These are phyloP conservation scores for Metarhizium album DNA, from an alignment of 2,329 filamentous ascomycete genomes.

Conservation along the genomic window DNA sequence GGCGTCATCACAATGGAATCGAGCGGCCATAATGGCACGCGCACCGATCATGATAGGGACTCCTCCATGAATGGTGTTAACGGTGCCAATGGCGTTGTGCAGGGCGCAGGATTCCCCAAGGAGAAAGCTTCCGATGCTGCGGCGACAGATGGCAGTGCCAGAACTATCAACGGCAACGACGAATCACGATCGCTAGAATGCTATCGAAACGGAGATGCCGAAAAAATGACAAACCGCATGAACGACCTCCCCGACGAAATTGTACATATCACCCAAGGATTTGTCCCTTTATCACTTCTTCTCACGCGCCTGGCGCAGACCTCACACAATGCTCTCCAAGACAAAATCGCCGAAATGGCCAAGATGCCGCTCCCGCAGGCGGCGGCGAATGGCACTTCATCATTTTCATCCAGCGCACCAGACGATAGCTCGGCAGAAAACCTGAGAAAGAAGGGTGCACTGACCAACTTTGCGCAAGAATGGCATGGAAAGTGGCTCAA, in stretches of 20 bases:
- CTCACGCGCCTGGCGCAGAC: constrained; percentile 72
- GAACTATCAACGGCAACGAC: constrained; percentile 18
- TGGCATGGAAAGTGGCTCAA: constrained; percentile 87
- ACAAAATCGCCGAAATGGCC: constrained; percentile 59
- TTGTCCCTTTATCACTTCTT: constrained; percentile 64
- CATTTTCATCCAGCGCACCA: constrained; percentile 18
- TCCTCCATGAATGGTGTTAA: constrained; percentile 32
- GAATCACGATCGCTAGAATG: not conserved
- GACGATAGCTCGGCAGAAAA: constrained; percentile 56
- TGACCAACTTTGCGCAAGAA: constrained; percentile 70
- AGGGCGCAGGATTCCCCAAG: constrained; percentile 21
- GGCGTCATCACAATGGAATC: constrained; percentile 45
- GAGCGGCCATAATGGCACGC: constrained; percentile 40
- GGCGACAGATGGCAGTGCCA: constrained; percentile 5
- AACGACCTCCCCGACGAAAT: constrained; percentile 52
- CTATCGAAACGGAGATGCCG: not conserved
- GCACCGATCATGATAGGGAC: constrained; percentile 46
- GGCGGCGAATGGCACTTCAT: constrained; percentile 39
- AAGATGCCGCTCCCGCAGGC: constrained; percentile 49
- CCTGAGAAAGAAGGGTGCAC: constrained; percentile 59
- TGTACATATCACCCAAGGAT: constrained; percentile 62
- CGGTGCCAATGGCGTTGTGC: constrained; percentile 19
- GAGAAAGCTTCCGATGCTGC: constrained; percentile 15
- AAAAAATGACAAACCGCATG: constrained; percentile 23
- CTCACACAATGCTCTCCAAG: constrained; percentile 67